phyloP scores from a whole-genome alignment of 179 eudicot genomes.

The Corrigiola litoralis region DNA sequence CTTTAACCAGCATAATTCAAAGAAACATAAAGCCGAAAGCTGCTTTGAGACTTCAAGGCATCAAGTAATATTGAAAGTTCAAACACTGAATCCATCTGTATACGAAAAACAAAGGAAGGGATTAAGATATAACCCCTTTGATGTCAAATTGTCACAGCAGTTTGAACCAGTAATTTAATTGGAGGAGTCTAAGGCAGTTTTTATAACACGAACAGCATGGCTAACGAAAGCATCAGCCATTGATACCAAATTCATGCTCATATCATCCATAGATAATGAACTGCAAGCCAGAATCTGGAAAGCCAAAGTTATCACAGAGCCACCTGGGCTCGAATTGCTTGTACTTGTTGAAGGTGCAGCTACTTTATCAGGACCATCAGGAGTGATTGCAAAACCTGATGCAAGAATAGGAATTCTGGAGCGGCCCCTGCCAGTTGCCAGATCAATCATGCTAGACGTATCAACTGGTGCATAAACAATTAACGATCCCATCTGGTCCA shows the following conservation, averaged over 20 bases:
- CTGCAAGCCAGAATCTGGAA: constrained; percentile 46
- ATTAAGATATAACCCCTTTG: background rate
- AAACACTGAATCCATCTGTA: background rate
- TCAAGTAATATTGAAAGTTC: too few relatives aligned
- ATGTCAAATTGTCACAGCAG: background rate
- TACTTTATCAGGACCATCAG: constrained; percentile 34
- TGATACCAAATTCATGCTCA: constrained; percentile 25
- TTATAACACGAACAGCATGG: constrained; percentile 37
- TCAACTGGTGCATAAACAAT: constrained; percentile 59
- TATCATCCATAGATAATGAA: constrained; percentile 17
- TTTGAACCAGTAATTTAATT: background rate
- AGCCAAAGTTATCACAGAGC: constrained; percentile 52
- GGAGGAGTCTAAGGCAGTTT: constrained; percentile 33
- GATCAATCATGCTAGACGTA: constrained; percentile 27
- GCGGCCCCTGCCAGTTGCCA: constrained; percentile 41
- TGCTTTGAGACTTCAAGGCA: too few relatives aligned
- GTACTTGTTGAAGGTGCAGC: constrained; percentile 33
- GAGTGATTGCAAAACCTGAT: constrained; percentile 53
- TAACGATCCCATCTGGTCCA: constrained; percentile 42
- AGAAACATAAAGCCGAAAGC: too few relatives aligned
- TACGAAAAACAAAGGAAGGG: background rate
- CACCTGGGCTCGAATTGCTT: constrained; percentile 16
- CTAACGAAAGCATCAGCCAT: constrained; percentile 34
- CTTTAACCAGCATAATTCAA: too few relatives aligned
- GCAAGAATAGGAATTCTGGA: constrained; percentile 50